These are phyloP conservation scores for Penicillium bialowiezense DNA, from an alignment of 495 filamentous ascomycete genomes.

Conservation along the genomic window DNA sequence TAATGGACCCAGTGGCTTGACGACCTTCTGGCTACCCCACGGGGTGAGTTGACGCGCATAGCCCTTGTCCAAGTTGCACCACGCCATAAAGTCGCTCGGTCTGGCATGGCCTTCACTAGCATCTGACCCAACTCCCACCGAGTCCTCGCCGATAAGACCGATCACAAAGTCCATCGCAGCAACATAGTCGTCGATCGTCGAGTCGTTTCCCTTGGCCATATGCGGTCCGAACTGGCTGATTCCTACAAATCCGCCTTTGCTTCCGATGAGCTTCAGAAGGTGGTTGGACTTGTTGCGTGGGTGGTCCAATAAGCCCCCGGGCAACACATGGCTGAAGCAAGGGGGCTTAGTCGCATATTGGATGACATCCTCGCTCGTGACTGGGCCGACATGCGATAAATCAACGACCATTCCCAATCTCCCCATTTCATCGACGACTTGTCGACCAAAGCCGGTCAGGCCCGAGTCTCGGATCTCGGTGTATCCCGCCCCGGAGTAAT, in stretches of 20 bases:
- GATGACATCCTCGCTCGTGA: constrained; percentile 13
- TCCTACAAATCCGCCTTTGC: constrained; percentile 10
- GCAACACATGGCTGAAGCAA: constrained; percentile 8
- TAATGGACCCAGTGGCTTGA: constrained; percentile 10
- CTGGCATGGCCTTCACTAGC: constrained; percentile 2
- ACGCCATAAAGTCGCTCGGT: constrained; percentile 10
- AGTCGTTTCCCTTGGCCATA: constrained; percentile 13
- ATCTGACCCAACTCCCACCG: not conserved
- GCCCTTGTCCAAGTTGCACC: constrained; percentile 14
- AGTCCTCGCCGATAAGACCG: constrained; percentile 1
- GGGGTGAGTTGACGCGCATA: constrained; percentile 3
- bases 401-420: constrained; percentile 14
- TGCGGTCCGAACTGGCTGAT: constrained; percentile 11
- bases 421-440: constrained; percentile 14
- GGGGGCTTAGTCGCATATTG: constrained; percentile 8
- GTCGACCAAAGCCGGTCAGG: constrained; percentile 13
- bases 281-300: constrained; percentile 7
- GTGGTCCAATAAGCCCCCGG: constrained; percentile 2
- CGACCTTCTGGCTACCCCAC: constrained; percentile 6
- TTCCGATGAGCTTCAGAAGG: constrained; percentile 7
- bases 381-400: constrained; percentile 9
- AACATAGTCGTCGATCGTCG: constrained; percentile 12
- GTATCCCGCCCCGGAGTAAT: constrained; percentile 15
- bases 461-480: constrained; percentile 14
- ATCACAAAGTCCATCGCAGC: constrained; percentile 11